These are phyloP conservation scores for Scheffersomyces titani DNA, from an alignment of 1,139 yeast species.

Conservation along the genomic window DNA sequence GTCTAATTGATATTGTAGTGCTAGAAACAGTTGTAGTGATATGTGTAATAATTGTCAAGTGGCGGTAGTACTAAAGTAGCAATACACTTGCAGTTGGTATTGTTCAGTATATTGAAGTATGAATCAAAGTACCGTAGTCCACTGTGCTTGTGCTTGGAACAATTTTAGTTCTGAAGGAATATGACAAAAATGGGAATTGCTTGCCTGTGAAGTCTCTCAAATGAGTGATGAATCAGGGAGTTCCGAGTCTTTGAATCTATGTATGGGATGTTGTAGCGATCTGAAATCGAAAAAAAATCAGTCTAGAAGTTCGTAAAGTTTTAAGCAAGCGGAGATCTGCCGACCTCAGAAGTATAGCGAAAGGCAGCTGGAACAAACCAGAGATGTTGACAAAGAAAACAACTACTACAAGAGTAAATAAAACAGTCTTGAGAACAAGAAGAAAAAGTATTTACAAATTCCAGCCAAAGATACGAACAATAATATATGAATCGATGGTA, in stretches of 20 bases:
- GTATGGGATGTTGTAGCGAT: not conserved
- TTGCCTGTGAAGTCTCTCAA: not conserved
- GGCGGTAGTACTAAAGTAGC: not conserved
- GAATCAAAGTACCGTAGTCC: not conserved
- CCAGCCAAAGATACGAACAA: not conserved
- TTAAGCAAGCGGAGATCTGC: not conserved
- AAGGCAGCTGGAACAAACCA: not conserved
- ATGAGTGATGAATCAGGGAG: not conserved
- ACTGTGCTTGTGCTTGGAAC: not conserved
- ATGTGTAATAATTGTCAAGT: not conserved
- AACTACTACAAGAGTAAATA: not conserved
- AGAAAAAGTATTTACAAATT: not conserved
- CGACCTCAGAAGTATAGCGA: not conserved
- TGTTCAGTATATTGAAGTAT: not conserved
- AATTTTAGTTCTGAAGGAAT: not conserved
- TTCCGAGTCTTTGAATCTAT: not conserved
- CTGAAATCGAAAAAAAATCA: not conserved
- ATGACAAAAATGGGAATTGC: not conserved
- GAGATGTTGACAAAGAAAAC: not conserved
- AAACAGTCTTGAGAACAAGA: not conserved
- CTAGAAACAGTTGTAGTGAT: not conserved
- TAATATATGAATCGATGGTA: not conserved
- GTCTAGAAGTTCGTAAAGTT: not conserved
- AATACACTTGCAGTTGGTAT: not conserved
- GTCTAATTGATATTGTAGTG: too few relatives aligned